Evolutionary conservation across 305 asterid genomes (phyloP), one percentile per base, ranked within the genome.

Genomic region (Fraxinus sp.): DNA sequence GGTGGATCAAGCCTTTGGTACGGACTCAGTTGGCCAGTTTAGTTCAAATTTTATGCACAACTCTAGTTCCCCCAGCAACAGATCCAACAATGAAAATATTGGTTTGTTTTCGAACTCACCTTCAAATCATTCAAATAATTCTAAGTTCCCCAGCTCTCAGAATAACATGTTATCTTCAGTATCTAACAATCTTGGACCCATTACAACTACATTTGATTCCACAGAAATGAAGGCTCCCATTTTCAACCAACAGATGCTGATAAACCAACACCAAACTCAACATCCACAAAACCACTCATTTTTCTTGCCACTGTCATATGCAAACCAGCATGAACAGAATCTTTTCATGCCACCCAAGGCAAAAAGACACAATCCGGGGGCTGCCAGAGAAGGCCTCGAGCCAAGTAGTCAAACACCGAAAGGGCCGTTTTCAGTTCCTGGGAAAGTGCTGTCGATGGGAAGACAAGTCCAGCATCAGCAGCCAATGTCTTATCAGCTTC

Each of bases 241-340:
- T 78, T 93, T 91, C 87, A 87, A 79, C 28, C 88, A 94, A 0
- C 97, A 90, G 20, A 78, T 92, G 84, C 77, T 94, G 83, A 86
- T 92, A 13, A 90, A 92, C 90, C 97, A 90, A 75, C 97, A 90
- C 86, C 98, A 91, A 88, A 14, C 86, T 33, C 94, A 89, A 35
- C 91, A 86, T 7, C 62, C 89, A 4, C 97, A 88, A 49, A 93
- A 87, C 83, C 96, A 91, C 11, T 83, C 97, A 0, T 90, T 92
- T 32, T 86, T 90, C 86, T 81, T 91, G 84, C 97, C 98, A 18
- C 20, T 90, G 22, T 62, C 94, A 7, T 90, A 78, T 75, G 78
- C 88, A 3, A 92, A 81, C 26, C 87, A 88, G 75, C 97, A 89
- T 4, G 95, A 92, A 41, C 97, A 86, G 78, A 87, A 77, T 83